Evolutionary conservation across 495 filamentous ascomycete species (phyloP).

Genomic region (Daldinia concentrica): DNA sequence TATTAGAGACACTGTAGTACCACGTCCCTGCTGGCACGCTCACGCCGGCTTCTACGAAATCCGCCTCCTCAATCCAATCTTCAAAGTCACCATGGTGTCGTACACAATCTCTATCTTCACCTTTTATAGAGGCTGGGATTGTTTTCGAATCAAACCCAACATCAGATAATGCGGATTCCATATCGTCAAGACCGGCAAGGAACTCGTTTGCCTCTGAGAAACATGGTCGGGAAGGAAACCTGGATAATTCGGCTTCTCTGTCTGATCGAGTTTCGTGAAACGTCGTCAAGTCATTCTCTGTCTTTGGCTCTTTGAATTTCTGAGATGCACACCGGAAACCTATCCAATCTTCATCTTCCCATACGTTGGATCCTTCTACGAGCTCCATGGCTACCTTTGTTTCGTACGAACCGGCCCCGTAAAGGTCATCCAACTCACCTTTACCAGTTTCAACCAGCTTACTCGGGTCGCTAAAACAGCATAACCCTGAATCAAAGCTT

Average conservation of each 20-base stretch:
- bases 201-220: neutral
- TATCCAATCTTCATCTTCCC: too few species aligned
- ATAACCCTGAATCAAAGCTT: slow-evolving; percentile 24
- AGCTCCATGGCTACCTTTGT: too few species aligned
- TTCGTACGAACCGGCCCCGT: slow-evolving; percentile 14
- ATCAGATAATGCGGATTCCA: neutral
- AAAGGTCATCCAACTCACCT: slow-evolving; percentile 8
- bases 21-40: slow-evolving; percentile 15
- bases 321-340: too few species aligned
- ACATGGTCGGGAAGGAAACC: neutral
- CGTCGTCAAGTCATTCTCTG: too few species aligned
- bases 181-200: slow-evolving; percentile 6
- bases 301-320: too few species aligned
- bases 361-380: too few species aligned
- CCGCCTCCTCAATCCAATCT: slow-evolving; percentile 37
- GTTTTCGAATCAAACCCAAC: neutral
- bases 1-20: slow-evolving; percentile 3
- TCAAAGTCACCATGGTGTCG: neutral
- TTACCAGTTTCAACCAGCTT: slow-evolving; percentile 31
- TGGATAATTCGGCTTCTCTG: neutral
- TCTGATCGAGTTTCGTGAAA: neutral
- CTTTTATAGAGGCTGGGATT: neutral
- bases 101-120: neutral
- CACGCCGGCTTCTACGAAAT: slow-evolving; percentile 19
- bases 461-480: slow-evolving; percentile 25